Evolutionary conservation across 352 stramenopile genomes (phyloP).

Genomic region (Halophytophthora polymorphica): DNA sequence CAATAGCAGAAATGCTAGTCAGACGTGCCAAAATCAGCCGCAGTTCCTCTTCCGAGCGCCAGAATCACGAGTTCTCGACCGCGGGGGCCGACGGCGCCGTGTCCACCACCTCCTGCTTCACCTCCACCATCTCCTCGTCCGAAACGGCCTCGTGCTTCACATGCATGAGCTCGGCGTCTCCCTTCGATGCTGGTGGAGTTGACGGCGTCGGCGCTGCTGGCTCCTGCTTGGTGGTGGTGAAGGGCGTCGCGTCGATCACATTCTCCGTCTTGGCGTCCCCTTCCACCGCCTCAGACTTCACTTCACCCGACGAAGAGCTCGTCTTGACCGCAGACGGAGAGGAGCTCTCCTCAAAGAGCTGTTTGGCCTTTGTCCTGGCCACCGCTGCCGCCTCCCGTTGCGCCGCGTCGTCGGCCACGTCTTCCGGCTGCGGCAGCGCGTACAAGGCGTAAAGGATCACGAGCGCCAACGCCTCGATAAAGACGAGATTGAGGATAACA

Average conservation of each 20-base stretch:
- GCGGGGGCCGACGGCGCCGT: constrained; percentile 1
- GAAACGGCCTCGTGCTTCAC: constrained; percentile 27
- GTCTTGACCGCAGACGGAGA: constrained; percentile 15
- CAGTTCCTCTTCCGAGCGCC: neutral
- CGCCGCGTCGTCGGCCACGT: constrained; percentile 14
- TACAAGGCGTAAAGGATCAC: constrained; percentile 70
- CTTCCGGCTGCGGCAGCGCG: constrained; percentile 36
- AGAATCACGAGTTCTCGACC: constrained; percentile 2
- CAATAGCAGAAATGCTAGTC: constrained; percentile 7
- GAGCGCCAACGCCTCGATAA: constrained; percentile 61
- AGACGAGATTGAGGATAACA: constrained; percentile 77
- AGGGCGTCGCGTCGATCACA: constrained; percentile 14
- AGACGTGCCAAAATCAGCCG: constrained; percentile 16
- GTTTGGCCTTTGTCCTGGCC: constrained; percentile 20
- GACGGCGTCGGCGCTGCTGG: constrained; percentile 1
- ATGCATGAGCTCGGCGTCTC: constrained; percentile 30
- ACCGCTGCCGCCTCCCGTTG: constrained; percentile 20
- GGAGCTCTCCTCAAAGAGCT: constrained; percentile 13
- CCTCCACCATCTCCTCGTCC: constrained; percentile 20
- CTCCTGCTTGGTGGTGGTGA: constrained; percentile 12
- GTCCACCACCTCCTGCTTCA: constrained; percentile 31
- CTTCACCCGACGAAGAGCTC: constrained; percentile 22
- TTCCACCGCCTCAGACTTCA: constrained; percentile 33
- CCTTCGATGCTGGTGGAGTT: constrained; percentile 15
- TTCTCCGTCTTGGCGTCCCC: neutral